phyloP scores from a whole-genome alignment of 306 rosid genomes.

The Cyclanthera cordifolia region DNA sequence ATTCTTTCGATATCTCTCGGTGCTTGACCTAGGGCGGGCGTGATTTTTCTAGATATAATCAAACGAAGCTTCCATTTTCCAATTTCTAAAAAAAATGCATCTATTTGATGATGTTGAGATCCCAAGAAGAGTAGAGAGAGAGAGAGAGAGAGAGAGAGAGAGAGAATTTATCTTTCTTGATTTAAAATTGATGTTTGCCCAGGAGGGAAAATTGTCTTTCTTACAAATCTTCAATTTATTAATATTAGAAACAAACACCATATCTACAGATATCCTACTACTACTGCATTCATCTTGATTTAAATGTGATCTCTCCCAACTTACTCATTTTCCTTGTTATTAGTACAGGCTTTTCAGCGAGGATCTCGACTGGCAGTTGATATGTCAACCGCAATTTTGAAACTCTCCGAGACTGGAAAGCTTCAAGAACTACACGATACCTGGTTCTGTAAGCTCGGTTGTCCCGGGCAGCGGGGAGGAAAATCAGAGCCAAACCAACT shows the following conservation, averaged over 20 bases:
- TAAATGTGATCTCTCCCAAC: not conserved
- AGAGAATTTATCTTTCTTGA: not conserved
- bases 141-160: not conserved
- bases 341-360: conserved; percentile 60
- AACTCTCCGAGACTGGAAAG: conserved; percentile 65
- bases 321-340: not conserved
- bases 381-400: conserved; percentile 80
- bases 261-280: not conserved
- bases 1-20: too few relatives aligned
- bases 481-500: conserved; percentile 47
- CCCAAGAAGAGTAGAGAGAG: not conserved
- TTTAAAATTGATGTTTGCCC: not conserved
- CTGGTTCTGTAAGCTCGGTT: conserved; percentile 79
- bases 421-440: conserved; percentile 49
- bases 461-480: conserved; percentile 40
- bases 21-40: too few relatives aligned
- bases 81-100: too few relatives aligned
- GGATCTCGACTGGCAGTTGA: conserved; percentile 81
- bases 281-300: too few relatives aligned
- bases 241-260: not conserved
- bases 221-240: not conserved
- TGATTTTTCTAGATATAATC: too few relatives aligned
- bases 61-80: too few relatives aligned
- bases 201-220: not conserved
- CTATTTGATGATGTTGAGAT: too few relatives aligned